Conservation (phyloP, 345 rosid species). For the Lepidium didymum region DNA sequence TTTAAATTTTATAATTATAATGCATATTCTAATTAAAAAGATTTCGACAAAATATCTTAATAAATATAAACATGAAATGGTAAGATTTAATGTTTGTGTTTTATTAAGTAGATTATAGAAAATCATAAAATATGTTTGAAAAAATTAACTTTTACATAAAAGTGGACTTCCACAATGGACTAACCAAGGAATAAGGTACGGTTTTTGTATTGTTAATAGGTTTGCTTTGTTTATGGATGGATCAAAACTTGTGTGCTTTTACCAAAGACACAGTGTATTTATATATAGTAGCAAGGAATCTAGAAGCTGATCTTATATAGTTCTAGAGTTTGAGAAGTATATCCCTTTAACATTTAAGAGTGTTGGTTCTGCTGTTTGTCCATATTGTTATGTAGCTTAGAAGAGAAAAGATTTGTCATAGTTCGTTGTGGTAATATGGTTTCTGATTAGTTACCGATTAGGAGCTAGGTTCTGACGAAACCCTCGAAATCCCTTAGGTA, state of each 20-base stretch:
- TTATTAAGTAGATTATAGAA: no score
- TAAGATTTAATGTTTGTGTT: no score
- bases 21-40: no score
- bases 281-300: background rate
- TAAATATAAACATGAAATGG: no score
- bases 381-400: background rate
- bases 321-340: background rate
- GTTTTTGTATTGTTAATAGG: background rate
- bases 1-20: no score
- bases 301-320: background rate
- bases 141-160: background rate
- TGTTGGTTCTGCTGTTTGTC: background rate
- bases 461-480: background rate
- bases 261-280: background rate
- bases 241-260: background rate
- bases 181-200: constrained; percentile 95
- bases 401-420: background rate
- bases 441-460: background rate
- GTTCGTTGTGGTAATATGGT: background rate
- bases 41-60: no score
- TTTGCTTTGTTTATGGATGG: background rate
- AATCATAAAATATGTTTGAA: no score
- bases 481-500: background rate
- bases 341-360: background rate
- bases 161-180: constrained; percentile 86